Conservation (phyloP, 2,329 filamentous ascomycete species). For the Ophiognomonia clavigignenti-juglandacearum region DNA sequence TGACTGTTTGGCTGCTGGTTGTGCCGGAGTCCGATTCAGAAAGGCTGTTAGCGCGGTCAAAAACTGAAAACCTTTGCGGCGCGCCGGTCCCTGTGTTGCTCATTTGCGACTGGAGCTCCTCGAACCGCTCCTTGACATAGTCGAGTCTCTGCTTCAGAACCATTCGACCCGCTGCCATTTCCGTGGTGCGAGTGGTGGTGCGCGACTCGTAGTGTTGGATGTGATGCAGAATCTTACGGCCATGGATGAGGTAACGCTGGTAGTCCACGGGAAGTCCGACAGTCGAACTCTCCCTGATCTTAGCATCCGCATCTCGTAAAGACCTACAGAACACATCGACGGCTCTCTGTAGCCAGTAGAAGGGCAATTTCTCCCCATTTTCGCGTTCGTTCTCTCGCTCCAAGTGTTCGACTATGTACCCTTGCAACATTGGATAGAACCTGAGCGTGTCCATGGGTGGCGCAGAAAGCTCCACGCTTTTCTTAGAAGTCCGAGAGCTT, state of each 20-base stretch:
- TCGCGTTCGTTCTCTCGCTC: conserved; percentile 35
- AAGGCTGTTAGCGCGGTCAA: conserved; percentile 43
- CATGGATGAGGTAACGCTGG: conserved; percentile 46
- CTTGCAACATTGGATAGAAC: conserved; percentile 48
- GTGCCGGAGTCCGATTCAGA: conserved; percentile 43
- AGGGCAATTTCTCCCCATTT: conserved; percentile 33
- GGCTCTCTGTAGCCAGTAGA: conserved; percentile 46
- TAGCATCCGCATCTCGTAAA: conserved; percentile 39
- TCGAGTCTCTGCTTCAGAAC: conserved; percentile 32
- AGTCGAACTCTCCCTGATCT: conserved; percentile 35
- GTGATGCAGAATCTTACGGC: conserved; percentile 39
- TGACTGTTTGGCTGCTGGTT: conserved; percentile 30
- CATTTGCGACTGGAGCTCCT: conserved; percentile 35
- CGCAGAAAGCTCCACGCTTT: conserved; percentile 33
- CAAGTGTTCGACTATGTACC: conserved; percentile 37
- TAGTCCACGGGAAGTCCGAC: conserved; percentile 49
- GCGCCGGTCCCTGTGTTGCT: conserved; percentile 30
- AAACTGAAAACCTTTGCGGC: conserved; percentile 38
- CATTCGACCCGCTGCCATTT: conserved; percentile 25
- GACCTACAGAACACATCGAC: conserved; percentile 43
- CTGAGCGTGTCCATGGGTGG: conserved; percentile 46
- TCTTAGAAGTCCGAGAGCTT: conserved; percentile 36
- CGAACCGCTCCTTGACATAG: conserved; percentile 36
- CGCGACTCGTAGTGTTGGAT: conserved; percentile 34
- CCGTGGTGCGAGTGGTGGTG: conserved; percentile 25